These are phyloP conservation scores for Alternaria hordeiaustralica DNA, from an alignment of 2,329 filamentous ascomycete species.

Conservation along the genomic window DNA sequence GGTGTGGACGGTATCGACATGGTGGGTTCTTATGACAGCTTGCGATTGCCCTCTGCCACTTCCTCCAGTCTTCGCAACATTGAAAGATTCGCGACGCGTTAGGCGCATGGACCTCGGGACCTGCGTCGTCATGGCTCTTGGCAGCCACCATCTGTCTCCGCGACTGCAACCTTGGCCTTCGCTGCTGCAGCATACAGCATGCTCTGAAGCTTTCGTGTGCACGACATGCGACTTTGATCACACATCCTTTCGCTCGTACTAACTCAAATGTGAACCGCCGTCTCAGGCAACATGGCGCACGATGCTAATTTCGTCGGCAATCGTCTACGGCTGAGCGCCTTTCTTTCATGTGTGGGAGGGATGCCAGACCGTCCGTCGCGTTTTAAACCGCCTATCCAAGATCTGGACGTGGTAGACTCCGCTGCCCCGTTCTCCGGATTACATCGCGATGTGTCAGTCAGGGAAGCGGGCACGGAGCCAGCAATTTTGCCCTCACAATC, in stretches of 20 bases:
- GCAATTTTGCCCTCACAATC: neutral
- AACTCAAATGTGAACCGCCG: neutral
- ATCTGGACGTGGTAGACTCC: neutral
- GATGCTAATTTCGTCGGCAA: constrained; percentile 33
- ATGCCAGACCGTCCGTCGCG: constrained; percentile 35
- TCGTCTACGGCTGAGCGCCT: constrained; percentile 31
- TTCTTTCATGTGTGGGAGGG: constrained; percentile 30
- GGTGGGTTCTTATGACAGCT: constrained; percentile 2
- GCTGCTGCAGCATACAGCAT: neutral
- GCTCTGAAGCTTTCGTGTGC: neutral
- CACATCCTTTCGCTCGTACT: neutral
- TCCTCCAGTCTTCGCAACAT: neutral
- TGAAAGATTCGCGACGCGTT: constrained; percentile 11
- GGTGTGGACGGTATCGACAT: constrained; percentile 42
- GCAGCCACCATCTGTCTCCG: constrained; percentile 10
- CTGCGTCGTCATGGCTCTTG: constrained; percentile 22
- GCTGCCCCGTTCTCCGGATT: neutral
- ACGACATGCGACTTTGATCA: neutral
- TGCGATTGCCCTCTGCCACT: constrained; percentile 15
- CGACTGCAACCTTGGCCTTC: neutral
- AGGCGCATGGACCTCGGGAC: neutral
- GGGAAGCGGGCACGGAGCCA: neutral
- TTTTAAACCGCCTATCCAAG: constrained; percentile 17
- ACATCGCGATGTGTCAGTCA: neutral
- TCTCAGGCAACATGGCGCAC: constrained; percentile 21